Conservation (phyloP, 1,139 yeast genomes). For the Pichia sp. region DNA sequence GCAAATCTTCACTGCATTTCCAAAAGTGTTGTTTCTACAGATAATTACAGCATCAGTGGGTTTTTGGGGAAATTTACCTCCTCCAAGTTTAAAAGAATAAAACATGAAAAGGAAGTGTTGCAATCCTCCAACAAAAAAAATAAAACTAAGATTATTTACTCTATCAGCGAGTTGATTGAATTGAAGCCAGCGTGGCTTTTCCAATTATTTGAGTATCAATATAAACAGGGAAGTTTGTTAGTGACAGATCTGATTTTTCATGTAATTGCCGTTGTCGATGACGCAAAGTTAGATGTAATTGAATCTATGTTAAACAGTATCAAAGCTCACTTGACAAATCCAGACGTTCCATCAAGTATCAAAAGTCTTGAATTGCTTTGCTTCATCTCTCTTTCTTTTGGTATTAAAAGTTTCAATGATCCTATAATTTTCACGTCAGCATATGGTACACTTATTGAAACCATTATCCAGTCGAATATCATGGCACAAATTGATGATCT, state of each 20-base stretch:
- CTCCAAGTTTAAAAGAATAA: too few species aligned
- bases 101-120: too few species aligned
- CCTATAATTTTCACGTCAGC: conserved; percentile 28
- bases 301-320: conserved; percentile 17
- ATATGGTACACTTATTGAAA: conserved; percentile 31
- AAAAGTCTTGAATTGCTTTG: conserved; percentile 17
- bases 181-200: conserved; percentile 8
- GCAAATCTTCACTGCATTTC: too few species aligned
- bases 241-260: conserved; percentile 15
- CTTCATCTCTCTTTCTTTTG: conserved; percentile 23
- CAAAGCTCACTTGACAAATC: conserved; percentile 12
- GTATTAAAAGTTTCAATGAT: conserved; percentile 24
- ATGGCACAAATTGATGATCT: conserved; percentile 19
- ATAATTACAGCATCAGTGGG: too few species aligned
- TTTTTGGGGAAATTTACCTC: too few species aligned
- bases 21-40: too few species aligned
- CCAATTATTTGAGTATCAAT: conserved; percentile 5
- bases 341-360: conserved; percentile 4
- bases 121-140: not conserved
- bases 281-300: conserved; percentile 4
- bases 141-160: conserved; percentile 4
- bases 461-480: conserved; percentile 28
- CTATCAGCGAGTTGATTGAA: conserved; percentile 6
- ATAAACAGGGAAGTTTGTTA: conserved; percentile 7
- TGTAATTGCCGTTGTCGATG: conserved; percentile 2